Evolutionary conservation across 1,284 basidiomycete genomes (phyloP), one percentile per base, ranked within the genome.

Genomic region (Puccinia hordei): DNA sequence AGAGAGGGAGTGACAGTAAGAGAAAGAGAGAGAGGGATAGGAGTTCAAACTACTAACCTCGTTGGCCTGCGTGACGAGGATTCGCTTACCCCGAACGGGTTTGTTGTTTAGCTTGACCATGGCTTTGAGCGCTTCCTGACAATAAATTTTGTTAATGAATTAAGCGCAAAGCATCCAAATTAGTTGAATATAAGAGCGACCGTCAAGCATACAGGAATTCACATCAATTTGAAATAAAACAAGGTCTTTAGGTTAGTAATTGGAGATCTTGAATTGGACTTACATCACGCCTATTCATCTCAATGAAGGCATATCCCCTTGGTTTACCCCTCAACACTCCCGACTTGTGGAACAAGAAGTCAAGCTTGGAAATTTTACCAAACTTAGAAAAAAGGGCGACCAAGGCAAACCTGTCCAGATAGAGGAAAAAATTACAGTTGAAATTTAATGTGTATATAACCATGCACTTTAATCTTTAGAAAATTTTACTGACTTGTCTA

Each of bases 321-420:
- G 96, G 94, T 85, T 94, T 96, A 17, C 96, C 96, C 85, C 92
- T 94, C 83, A 91, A 87, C 4, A 91, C 89, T 0, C 96, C 96
- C 0, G 91, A 88, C 87, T 96, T 98, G 89, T 99, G 95, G 85
- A 96, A 97, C 83, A 98, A 89, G 85, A 92, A 96, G 86, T 99
- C 96, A 81, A 98, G 89, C 83, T 95, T 94, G 55, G 92, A 89
- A 81, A 98, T 89, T 86, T 93, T 94, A 82, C 96, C 96, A 84
- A 91, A 94, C 86, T 93, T 95, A 61, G 91, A 89, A 86, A 98
- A 98, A 46, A 95, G 87, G 85, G 95, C 92, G 30, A 98, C 89
- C 46, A 98, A 89, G 9, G 92, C 88, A 86, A 94, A 93, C 86
- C 93, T 94, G 55, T 1, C 10, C 1, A n/a, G 41, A 17, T 0